Base-by-base conservation (phyloP, 2,329 filamentous ascomycete genomes). In the Triangularia verruculosa region DNA sequence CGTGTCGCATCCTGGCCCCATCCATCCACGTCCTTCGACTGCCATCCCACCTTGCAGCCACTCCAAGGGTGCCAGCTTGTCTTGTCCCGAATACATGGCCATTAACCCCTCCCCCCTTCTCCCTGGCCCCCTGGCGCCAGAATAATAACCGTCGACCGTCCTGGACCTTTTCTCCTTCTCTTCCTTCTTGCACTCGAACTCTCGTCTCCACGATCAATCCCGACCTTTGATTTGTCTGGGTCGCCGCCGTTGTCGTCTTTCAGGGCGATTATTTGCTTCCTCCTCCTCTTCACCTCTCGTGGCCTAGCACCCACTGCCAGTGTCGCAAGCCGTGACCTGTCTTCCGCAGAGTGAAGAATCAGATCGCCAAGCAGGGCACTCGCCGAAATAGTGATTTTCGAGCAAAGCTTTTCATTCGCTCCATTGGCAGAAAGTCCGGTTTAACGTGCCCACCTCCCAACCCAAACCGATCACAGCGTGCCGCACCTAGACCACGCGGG, bases 1-100 rank as follows among this genome's bases (percentile, higher is more conserved):
- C 51, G 51, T 28, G 66, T 69, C 58, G 65, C 61, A 68, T 68
- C 62, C 55, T 53, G 60, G 52, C 54, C 66, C 59, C 61, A 60
- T 65, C 63, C 56, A 43, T 57, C 66, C 62, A 62, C 20, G 12
- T 28, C 51, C 51, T 24, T 54, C 20, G 5, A 43, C 61, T 60
- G 65, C 65, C 56, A 53, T 57, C 66, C 62, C 59, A 34, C 58
- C 59, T 54, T 61, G 43, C 59, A 56, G 17, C 39, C 43, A 52
- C 39, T 52, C 39, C 57, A 39, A 52, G 25, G 27, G 20, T 59
- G 57, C 57, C 57, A 59, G 57, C 57, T 51, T 51, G 57, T 32
- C 56, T 43, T 43, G 39, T 51, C 57, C 32, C 28, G 57, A 59
- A 25, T 59, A 59, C 61, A 47, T 59, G 20, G 56, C 51, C 34